These are phyloP conservation scores for Hylodesmum podocarpum DNA, from an alignment of 306 rosid genomes.

Conservation along the genomic window DNA sequence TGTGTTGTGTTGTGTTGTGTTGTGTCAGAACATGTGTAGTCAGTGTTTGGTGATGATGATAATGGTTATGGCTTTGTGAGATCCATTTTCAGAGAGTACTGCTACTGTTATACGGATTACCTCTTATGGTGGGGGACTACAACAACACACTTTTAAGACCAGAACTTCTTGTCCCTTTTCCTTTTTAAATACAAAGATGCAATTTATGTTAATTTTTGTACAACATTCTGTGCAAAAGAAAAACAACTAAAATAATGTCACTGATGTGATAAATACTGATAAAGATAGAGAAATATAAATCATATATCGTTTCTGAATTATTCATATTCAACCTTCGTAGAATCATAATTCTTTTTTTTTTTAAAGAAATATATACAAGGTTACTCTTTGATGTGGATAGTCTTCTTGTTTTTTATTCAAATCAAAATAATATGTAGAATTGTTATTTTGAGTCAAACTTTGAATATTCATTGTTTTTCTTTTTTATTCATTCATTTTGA, in stretches of 20 bases:
- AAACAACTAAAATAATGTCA: neutral
- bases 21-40: no score
- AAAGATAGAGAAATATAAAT: neutral
- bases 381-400: neutral
- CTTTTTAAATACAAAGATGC: neutral
- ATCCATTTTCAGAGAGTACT: slow-evolving; percentile 25
- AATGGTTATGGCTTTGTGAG: slow-evolving; percentile 17
- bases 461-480: neutral
- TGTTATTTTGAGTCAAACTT: neutral
- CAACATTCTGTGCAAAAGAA: neutral
- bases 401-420: neutral
- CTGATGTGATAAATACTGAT: no score
- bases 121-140: slow-evolving; percentile 26
- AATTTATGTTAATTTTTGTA: neutral
- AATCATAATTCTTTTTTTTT: no score
- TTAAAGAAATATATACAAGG: no score
- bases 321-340: neutral
- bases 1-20: slow-evolving; percentile 32
- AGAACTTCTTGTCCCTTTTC: neutral
- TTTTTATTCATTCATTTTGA: neutral
- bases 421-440: neutral
- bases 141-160: slow-evolving; percentile 16
- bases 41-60: slow-evolving; percentile 20
- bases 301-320: neutral
- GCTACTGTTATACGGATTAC: slow-evolving; percentile 14